Conservation (phyloP, 1,284 basidiomycete genomes). For the Sparassis latifolia region DNA sequence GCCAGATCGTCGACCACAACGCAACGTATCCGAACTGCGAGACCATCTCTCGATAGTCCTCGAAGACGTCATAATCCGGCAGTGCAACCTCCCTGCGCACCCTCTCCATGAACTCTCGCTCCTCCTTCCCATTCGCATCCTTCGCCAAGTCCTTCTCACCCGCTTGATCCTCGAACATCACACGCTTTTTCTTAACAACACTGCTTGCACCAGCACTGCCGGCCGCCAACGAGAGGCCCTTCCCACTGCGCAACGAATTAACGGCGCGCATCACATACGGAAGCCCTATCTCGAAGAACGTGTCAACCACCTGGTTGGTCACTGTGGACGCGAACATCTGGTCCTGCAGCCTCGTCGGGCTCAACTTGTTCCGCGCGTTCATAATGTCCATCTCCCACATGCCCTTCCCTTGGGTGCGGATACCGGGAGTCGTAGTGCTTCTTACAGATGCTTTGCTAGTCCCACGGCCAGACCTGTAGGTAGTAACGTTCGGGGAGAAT, state of each 20-base stretch:
- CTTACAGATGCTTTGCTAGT: not conserved
- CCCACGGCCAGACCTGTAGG: no score
- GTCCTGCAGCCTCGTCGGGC: conserved; percentile 69
- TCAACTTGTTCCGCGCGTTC: conserved; percentile 50
- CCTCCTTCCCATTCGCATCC: conserved; percentile 48
- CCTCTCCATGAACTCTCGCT: conserved; percentile 68
- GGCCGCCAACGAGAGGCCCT: conserved; percentile 20
- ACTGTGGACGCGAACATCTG: conserved; percentile 96
- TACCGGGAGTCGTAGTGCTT: conserved; percentile 6
- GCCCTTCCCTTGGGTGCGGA: conserved; percentile 14
- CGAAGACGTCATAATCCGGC: conserved; percentile 77
- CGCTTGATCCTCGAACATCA: conserved; percentile 64
- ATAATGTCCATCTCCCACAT: conserved; percentile 48
- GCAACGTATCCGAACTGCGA: conserved; percentile 91
- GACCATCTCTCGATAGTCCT: conserved; percentile 94
- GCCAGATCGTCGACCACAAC: conserved; percentile 94
- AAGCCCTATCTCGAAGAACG: conserved; percentile 79
- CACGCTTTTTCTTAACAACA: conserved; percentile 53
- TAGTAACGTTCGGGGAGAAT: conserved; percentile 9
- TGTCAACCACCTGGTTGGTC: conserved; percentile 84
- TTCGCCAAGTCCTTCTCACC: conserved; percentile 14
- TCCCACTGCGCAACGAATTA: conserved; percentile 42
- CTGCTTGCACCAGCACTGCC: conserved; percentile 12
- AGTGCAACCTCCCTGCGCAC: conserved; percentile 76
- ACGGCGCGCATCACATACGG: conserved; percentile 74